Evolutionary conservation across 768 basidiomycete species (phyloP).

Genomic region (Hericium alpestre): DNA sequence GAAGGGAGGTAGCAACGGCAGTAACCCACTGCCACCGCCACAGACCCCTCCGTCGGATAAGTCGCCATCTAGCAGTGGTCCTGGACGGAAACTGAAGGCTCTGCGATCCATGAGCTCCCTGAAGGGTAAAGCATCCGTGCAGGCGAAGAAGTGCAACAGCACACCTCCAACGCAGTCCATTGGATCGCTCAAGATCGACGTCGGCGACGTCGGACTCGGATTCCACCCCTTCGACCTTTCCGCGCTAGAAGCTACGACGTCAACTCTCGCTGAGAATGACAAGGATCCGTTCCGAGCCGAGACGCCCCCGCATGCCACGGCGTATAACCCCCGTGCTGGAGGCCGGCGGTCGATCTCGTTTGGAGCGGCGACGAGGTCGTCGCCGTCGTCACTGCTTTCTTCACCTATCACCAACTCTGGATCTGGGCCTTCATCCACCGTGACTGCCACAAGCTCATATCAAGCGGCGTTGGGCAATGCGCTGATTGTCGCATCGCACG

Average conservation of each 20-base stretch:
- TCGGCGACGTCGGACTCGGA: slow-evolving; percentile 18
- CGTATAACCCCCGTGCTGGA: slow-evolving; percentile 27
- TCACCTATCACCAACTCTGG: slow-evolving; percentile 34
- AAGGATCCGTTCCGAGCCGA: slow-evolving; percentile 23
- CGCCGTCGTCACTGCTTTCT: slow-evolving; percentile 39
- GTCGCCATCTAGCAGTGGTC: slow-evolving; percentile 19
- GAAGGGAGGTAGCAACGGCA: slow-evolving; percentile 31
- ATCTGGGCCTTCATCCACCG: slow-evolving; percentile 22
- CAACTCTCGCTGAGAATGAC: slow-evolving; percentile 16
- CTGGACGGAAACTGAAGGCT: slow-evolving; percentile 53
- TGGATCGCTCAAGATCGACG: slow-evolving; percentile 34
- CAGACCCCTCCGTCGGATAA: slow-evolving; percentile 32
- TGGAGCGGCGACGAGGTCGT: slow-evolving; percentile 17
- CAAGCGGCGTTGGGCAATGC: slow-evolving; percentile 80
- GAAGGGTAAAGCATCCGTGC: slow-evolving; percentile 38
- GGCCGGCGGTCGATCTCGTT: slow-evolving; percentile 73
- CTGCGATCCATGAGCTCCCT: slow-evolving; percentile 77
- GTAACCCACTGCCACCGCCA: slow-evolving; percentile 18
- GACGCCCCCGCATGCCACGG: slow-evolving; percentile 5
- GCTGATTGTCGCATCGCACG: slow-evolving; percentile 87
- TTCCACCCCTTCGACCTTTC: slow-evolving; percentile 36
- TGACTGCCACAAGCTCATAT: slow-evolving; percentile 30
- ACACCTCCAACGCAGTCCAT: slow-evolving; percentile 43
- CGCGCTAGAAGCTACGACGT: slow-evolving; percentile 13
- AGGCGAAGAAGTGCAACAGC: slow-evolving; percentile 17